Conservation (phyloP, 225 moss, liverwort and hornwort species). For the Bryoerythrophyllum caledonicum region DNA sequence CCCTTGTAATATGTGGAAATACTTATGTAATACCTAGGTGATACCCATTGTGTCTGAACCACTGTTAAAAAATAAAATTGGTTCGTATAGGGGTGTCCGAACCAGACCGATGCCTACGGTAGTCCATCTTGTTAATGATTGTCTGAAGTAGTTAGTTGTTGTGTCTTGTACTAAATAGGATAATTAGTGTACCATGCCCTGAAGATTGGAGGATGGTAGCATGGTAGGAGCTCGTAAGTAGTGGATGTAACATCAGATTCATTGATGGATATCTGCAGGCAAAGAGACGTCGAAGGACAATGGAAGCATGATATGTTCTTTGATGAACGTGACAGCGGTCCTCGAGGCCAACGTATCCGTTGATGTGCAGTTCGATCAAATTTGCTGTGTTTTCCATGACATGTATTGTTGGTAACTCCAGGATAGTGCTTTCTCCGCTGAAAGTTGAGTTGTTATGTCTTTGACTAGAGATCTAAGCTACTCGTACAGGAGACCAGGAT, state of each 20-base stretch:
- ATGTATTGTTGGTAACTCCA: background rate
- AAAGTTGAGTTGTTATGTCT: conserved; percentile 10
- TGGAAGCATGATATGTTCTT: conserved; percentile 96
- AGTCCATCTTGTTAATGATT: too few species aligned
- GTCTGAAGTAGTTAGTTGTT: too few species aligned
- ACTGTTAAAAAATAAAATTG: too few species aligned
- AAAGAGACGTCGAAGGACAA: conserved; percentile 73
- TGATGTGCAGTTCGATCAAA: background rate
- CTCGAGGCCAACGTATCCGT: conserved; percentile 77
- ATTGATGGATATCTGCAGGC: conserved; percentile 37
- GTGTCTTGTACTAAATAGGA: too few species aligned
- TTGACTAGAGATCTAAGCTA: conserved; percentile 42
- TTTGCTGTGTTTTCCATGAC: conserved; percentile 2
- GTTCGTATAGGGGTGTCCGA: too few species aligned
- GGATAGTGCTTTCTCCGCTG: background rate
- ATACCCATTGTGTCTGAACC: too few species aligned
- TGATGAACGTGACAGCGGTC: conserved; percentile 57
- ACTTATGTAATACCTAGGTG: too few species aligned
- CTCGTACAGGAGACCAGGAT: conserved; percentile 49
- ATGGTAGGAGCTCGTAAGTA: background rate
- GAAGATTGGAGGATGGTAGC: background rate
- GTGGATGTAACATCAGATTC: background rate
- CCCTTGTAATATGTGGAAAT: too few species aligned
- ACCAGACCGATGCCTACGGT: too few species aligned
- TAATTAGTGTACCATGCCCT: background rate